Conservation (phyloP, 2,329 filamentous ascomycete species). For the Colletotrichum australisinense region DNA sequence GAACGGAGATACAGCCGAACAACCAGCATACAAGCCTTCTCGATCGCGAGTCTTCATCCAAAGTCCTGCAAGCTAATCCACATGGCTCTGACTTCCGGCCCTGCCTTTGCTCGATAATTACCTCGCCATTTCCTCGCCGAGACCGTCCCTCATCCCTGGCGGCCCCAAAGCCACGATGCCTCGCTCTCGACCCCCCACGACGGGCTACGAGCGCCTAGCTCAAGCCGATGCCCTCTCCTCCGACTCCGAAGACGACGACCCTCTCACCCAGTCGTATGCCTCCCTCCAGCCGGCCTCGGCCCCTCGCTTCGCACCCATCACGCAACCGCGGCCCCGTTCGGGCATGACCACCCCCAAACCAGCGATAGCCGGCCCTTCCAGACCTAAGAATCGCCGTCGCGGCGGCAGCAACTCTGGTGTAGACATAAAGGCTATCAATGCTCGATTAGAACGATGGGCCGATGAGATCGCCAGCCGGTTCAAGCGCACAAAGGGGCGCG, state of each 20-base stretch:
- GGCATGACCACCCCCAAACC: constrained; percentile 68
- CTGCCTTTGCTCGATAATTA: background rate
- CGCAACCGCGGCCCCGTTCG: constrained; percentile 70
- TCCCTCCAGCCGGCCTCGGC: constrained; percentile 69
- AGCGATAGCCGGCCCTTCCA: constrained; percentile 43
- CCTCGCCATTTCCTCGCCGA: background rate
- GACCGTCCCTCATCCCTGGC: background rate
- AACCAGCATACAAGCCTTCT: background rate
- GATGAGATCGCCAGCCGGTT: constrained; percentile 98
- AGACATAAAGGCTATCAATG: constrained; percentile 98
- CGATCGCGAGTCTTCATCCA: background rate
- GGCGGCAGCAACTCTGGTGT: constrained; percentile 84
- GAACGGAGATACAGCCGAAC: background rate
- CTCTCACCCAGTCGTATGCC: constrained; percentile 63
- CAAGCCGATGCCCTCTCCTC: constrained; percentile 83
- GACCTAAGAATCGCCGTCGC: constrained; percentile 57
- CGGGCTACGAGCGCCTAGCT: constrained; percentile 86
- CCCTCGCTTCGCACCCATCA: constrained; percentile 73
- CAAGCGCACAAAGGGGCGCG: constrained; percentile 84
- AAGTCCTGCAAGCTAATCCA: background rate
- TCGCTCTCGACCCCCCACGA: constrained; percentile 76
- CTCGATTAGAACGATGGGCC: constrained; percentile 93
- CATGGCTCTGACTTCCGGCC: constrained; percentile 5
- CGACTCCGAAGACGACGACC: constrained; percentile 74
- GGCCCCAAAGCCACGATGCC: constrained; percentile 63